These are phyloP conservation scores for Apiotrichum gamsii DNA, from an alignment of 1,284 basidiomycete species.

Conservation along the genomic window DNA sequence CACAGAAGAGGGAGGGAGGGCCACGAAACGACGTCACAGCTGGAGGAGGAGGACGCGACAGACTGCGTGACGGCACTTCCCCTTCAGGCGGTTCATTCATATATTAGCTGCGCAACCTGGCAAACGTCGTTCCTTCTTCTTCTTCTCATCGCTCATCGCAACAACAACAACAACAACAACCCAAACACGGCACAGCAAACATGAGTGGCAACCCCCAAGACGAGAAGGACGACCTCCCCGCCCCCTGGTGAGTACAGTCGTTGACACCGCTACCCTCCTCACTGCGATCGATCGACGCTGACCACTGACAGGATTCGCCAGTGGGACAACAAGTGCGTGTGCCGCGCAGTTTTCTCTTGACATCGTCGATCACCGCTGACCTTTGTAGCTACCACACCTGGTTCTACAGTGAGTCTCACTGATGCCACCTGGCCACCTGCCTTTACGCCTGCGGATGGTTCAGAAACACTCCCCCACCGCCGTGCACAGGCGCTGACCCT, in stretches of 20 bases:
- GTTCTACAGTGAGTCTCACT: slow-evolving; percentile 19
- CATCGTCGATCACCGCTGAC: too few relatives aligned
- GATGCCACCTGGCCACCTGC: too few relatives aligned
- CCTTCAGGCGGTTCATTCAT: too few relatives aligned
- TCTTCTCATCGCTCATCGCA: neutral
- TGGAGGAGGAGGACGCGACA: too few relatives aligned
- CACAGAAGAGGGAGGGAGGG: too few relatives aligned
- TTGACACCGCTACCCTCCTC: too few relatives aligned
- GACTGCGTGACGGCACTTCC: too few relatives aligned
- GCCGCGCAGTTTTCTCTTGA: neutral
- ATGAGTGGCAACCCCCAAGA: neutral
- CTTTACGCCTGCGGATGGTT: too few relatives aligned
- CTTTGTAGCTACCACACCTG: slow-evolving; percentile 21
- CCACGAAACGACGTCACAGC: too few relatives aligned
- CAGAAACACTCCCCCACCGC: too few relatives aligned
- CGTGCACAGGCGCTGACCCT: neutral
- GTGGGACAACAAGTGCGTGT: slow-evolving; percentile 20
- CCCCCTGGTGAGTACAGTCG: slow-evolving; percentile 11
- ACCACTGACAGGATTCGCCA: slow-evolving; percentile 27
- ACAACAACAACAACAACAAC: neutral
- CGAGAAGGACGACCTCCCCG: slow-evolving; percentile 11
- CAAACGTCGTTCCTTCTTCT: too few relatives aligned
- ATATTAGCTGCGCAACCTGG: too few relatives aligned
- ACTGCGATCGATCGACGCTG: neutral
- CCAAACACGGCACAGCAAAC: neutral